Evolutionary conservation across 2,329 filamentous ascomycete species (phyloP).

Genomic region (Zasmidium citrigriseum): DNA sequence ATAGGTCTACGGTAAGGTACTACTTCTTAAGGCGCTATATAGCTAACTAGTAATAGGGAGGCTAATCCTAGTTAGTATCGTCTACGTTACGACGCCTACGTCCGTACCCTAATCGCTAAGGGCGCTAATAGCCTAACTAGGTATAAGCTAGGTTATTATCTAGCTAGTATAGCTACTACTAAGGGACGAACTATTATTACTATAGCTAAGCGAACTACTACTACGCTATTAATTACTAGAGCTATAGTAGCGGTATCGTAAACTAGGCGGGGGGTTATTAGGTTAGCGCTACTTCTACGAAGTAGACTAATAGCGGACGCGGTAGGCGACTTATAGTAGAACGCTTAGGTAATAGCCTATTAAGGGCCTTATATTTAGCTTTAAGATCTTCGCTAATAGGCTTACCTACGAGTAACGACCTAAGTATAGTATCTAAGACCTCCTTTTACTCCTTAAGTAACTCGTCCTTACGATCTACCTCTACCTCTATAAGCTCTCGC

Average conservation of each 20-base stretch:
- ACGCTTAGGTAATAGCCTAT: neutral
- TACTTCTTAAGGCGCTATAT: neutral
- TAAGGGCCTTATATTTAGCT: neutral
- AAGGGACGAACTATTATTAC: neutral
- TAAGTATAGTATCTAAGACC: neutral
- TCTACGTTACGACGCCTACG: too few species aligned
- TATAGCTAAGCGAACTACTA: neutral
- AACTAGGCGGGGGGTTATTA: too few species aligned
- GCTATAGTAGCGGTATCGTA: neutral
- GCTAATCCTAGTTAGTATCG: neutral
- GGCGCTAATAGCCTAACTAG: too few species aligned
- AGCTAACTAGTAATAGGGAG: neutral
- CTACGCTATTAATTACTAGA: neutral
- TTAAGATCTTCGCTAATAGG: neutral
- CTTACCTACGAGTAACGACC: neutral
- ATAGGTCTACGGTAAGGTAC: neutral
- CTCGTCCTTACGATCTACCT: neutral
- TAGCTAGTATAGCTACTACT: neutral
- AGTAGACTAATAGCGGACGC: neutral
- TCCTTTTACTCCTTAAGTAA: neutral
- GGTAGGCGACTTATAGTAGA: too few species aligned
- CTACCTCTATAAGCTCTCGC: neutral
- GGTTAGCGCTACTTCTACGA: neutral
- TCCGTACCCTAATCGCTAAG: too few species aligned
- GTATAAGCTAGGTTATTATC: neutral